These are phyloP conservation scores for Yarrowia porcina DNA, from an alignment of 805 yeast species.

Conservation along the genomic window DNA sequence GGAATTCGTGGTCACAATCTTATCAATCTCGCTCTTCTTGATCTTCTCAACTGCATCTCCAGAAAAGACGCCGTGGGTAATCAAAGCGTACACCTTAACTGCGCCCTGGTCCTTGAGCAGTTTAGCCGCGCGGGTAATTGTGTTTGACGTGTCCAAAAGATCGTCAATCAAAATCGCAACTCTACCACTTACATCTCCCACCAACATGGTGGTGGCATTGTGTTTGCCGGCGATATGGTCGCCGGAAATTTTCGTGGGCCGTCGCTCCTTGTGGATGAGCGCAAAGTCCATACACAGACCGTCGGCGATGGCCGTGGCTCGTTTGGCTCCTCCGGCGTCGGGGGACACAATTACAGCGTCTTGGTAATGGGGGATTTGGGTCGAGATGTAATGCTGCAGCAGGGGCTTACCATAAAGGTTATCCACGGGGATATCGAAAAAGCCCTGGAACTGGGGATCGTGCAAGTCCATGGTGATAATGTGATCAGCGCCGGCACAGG, in stretches of 20 bases:
- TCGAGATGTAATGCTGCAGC: slow-evolving; percentile 76
- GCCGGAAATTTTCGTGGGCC: slow-evolving; percentile 40
- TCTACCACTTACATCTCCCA: slow-evolving; percentile 86
- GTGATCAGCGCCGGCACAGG: slow-evolving; percentile 94
- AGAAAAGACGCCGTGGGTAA: slow-evolving; percentile 89
- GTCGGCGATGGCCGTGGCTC: slow-evolving; percentile 95
- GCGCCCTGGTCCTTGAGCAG: slow-evolving; percentile 93
- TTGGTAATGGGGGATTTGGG: slow-evolving; percentile 70
- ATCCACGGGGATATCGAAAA: slow-evolving; percentile 94
- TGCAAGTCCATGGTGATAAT: slow-evolving; percentile 97
- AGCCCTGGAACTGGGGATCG: slow-evolving; percentile 97
- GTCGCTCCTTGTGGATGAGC: slow-evolving; percentile 87
- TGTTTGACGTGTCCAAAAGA: slow-evolving; percentile 87
- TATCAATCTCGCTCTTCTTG: slow-evolving; percentile 67
- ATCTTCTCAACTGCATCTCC: slow-evolving; percentile 85
- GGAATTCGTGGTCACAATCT: slow-evolving; percentile 82
- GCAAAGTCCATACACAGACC: slow-evolving; percentile 86
- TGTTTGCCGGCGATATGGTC: slow-evolving; percentile 33
- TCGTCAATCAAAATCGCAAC: slow-evolving; percentile 93
- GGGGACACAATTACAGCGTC: slow-evolving; percentile 94
- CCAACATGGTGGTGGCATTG: slow-evolving; percentile 87
- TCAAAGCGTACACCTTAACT: slow-evolving; percentile 73
- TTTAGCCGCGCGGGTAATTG: slow-evolving; percentile 89
- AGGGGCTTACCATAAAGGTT: slow-evolving; percentile 86
- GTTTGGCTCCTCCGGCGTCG: slow-evolving; percentile 98